phyloP scores from a whole-genome alignment of 1,139 yeast genomes.

The Yamadazyma diospyri region DNA sequence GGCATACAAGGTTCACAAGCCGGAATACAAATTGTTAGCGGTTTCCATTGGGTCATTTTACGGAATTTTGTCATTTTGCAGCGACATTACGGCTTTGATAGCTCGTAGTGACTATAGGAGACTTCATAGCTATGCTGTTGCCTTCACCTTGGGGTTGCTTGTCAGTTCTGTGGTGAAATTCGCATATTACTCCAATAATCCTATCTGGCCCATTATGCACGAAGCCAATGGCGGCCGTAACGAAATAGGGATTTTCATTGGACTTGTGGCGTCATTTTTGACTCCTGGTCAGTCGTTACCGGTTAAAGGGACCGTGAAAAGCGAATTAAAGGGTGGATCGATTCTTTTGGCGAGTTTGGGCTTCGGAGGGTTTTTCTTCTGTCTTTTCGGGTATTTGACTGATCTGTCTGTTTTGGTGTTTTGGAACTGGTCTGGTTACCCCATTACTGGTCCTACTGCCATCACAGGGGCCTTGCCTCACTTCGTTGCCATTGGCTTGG shows the following conservation, averaged over 20 bases:
- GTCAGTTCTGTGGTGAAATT: slow-evolving; percentile 72
- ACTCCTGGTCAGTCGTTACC: slow-evolving; percentile 31
- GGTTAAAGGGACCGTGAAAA: background rate
- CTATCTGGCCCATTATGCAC: slow-evolving; percentile 95
- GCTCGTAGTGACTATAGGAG: slow-evolving; percentile 34
- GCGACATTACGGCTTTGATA: slow-evolving; percentile 47
- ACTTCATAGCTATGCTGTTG: slow-evolving; percentile 51
- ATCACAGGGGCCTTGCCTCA: slow-evolving; percentile 82
- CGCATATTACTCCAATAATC: slow-evolving; percentile 80
- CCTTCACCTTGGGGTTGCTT: slow-evolving; percentile 71
- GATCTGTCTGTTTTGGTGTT: slow-evolving; percentile 82
- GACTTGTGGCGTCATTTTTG: slow-evolving; percentile 58
- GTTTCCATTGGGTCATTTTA: slow-evolving; percentile 68
- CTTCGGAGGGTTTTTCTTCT: slow-evolving; percentile 72
- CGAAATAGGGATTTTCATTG: slow-evolving; percentile 63
- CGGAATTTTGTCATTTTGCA: slow-evolving; percentile 58
- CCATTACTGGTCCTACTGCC: slow-evolving; percentile 82
- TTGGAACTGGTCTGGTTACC: slow-evolving; percentile 96
- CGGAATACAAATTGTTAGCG: slow-evolving; percentile 63
- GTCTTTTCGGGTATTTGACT: slow-evolving; percentile 68
- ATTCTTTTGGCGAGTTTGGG: slow-evolving; percentile 58
- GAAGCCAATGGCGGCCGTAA: slow-evolving; percentile 84
- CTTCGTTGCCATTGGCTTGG: slow-evolving; percentile 56
- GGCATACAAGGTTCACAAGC: slow-evolving; percentile 63
- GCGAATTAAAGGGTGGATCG: slow-evolving; percentile 27